These are phyloP conservation scores for Aspergillus pseudotamarii DNA, from an alignment of 2,329 filamentous ascomycete species.

Conservation along the genomic window DNA sequence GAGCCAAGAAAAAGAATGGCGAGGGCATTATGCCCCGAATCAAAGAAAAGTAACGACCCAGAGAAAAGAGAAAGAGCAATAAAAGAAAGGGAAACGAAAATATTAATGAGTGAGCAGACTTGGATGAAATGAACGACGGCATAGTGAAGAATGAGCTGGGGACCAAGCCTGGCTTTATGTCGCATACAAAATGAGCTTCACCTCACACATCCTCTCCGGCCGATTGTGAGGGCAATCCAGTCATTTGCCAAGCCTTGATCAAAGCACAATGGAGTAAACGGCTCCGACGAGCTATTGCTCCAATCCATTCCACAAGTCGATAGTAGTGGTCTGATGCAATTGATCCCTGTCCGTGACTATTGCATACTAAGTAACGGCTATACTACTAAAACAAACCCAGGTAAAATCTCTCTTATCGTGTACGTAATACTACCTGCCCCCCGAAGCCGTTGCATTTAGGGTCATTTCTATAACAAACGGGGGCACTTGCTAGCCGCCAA, in stretches of 20 bases:
- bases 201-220: background rate
- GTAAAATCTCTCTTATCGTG: background rate
- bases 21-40: background rate
- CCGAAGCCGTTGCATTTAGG: background rate
- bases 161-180: background rate
- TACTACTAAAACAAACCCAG: background rate
- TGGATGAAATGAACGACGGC: background rate
- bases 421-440: background rate
- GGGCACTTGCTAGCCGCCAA: background rate
- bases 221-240: background rate
- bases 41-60: background rate
- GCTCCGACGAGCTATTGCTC: background rate
- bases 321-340: background rate
- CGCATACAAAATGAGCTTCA: background rate
- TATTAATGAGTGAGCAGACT: background rate
- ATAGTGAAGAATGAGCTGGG: background rate
- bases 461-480: background rate
- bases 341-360: background rate
- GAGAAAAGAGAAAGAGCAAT: background rate
- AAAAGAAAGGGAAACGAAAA: background rate
- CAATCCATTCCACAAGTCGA: background rate
- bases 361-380: background rate
- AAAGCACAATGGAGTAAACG: background rate
- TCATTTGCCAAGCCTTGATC: background rate
- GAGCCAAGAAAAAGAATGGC: background rate